Percentiles rank a stretch among this genome's conserved stretches.
phyloP scores from a whole-genome alignment of 2,329 filamentous ascomycete genomes.

The Fusarium liriodendri region DNA sequence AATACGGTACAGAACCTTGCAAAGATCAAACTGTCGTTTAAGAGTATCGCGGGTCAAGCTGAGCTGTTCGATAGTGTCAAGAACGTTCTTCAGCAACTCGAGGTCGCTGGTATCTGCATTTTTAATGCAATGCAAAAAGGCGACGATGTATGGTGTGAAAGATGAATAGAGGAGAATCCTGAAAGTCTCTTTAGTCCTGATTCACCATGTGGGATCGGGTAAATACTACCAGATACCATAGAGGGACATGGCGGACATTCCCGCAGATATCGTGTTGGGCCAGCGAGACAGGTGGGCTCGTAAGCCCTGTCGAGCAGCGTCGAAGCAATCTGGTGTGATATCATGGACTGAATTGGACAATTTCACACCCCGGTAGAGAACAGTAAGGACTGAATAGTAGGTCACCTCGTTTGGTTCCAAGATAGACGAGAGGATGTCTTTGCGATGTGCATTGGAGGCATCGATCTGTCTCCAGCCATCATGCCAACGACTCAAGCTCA shows the following conservation, averaged over 20 bases:
- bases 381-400: background rate
- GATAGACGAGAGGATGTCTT: background rate
- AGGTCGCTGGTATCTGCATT: background rate
- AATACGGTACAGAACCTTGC: slow-evolving; percentile 1
- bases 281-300: background rate
- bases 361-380: background rate
- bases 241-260: background rate
- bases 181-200: background rate
- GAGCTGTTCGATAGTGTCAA: background rate
- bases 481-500: background rate
- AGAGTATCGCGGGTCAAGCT: background rate
- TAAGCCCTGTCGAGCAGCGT: background rate
- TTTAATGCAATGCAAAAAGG: background rate
- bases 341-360: background rate
- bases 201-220: background rate
- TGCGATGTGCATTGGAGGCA: background rate
- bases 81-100: background rate
- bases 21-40: slow-evolving; percentile 3
- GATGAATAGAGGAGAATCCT: background rate
- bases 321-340: background rate
- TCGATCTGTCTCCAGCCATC: background rate
- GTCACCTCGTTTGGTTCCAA: background rate
- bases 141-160: background rate
- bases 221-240: background rate
- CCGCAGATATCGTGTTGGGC: background rate